Base-by-base conservation (phyloP, 2,329 filamentous ascomycete species). In the Ilyonectria mors-panacis region DNA sequence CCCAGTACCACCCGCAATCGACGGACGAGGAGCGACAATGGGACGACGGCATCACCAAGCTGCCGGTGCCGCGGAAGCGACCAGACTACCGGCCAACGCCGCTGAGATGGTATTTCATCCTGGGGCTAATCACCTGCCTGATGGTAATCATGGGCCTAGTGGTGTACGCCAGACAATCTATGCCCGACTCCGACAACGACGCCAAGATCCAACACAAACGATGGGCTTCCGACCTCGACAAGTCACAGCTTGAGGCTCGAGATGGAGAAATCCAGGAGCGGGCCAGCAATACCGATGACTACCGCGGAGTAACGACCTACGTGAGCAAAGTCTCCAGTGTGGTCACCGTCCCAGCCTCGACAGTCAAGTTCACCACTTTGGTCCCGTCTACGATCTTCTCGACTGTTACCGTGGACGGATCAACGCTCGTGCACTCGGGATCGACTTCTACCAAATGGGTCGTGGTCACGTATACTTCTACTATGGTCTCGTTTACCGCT, bases 41-140 rank as follows among this genome's bases (percentile, higher is more conserved):
- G 73, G 71, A 75, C 23, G 66, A 58, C 23, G 64, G 56, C 17
- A 35, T 61, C 12, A 54, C 63, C 19, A 69, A 73, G 35, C 57
- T 64, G 21, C 61, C 73, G 4, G 55, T 65, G 6, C 45, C 59
- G n/a, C 65, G 48, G 44, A 74, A 71, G 37, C 65, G 59, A 26
- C 51, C 67, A 13, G 70, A 74, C 53, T 76, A 76, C 44, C 70
- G 65, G 13, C 74, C 74, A 4, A 76, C 74, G 28, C 71, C 74
- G 21, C 50, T 76, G 28, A 59, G 74, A 64, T 76, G 74, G 74
- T 73, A 75, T 58, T 76, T 72, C 26, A 64, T 76, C 7, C 30
- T 70, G 2, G 57, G 55, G 0, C 62, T 74, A 21, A 67, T 76
- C 21, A 12, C 60, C 9, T 66, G 70, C 47, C 63, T 76, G 37